Evolutionary conservation across 2,329 filamentous ascomycete species (phyloP).

Genomic region (Colletotrichum sp.): DNA sequence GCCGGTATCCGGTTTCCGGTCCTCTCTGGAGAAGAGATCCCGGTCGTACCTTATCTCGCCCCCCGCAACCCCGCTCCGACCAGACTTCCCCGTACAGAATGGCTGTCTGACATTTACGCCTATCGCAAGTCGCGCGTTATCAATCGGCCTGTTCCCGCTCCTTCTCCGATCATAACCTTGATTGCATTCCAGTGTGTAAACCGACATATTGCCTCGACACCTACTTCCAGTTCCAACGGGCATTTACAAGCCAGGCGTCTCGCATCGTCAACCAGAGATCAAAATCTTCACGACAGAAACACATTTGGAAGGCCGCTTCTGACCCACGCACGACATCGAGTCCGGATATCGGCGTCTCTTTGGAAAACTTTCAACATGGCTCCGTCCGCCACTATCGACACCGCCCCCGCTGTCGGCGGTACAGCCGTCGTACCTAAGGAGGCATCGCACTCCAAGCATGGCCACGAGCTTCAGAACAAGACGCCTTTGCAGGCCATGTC

Average conservation of each 20-base stretch:
- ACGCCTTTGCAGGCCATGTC: constrained; percentile 40
- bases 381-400: constrained; percentile 33
- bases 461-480: constrained; percentile 22
- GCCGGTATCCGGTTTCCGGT: constrained; percentile 19
- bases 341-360: neutral
- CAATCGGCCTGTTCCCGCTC: neutral
- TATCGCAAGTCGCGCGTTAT: constrained; percentile 4
- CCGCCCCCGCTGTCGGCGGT: constrained; percentile 1
- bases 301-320: neutral
- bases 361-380: constrained; percentile 27
- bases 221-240: neutral
- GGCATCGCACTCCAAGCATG: constrained; percentile 15
- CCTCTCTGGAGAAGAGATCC: neutral
- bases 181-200: neutral
- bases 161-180: neutral
- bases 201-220: neutral
- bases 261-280: neutral
- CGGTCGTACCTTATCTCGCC: constrained; percentile 13
- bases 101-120: constrained; percentile 7
- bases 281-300: neutral
- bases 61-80: constrained; percentile 15
- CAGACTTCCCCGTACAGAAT: neutral
- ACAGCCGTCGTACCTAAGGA: constrained; percentile 23
- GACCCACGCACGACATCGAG: neutral
- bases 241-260: neutral